These are phyloP conservation scores for Fusarium pilosicola DNA, from an alignment of 2,329 filamentous ascomycete genomes.

Conservation along the genomic window DNA sequence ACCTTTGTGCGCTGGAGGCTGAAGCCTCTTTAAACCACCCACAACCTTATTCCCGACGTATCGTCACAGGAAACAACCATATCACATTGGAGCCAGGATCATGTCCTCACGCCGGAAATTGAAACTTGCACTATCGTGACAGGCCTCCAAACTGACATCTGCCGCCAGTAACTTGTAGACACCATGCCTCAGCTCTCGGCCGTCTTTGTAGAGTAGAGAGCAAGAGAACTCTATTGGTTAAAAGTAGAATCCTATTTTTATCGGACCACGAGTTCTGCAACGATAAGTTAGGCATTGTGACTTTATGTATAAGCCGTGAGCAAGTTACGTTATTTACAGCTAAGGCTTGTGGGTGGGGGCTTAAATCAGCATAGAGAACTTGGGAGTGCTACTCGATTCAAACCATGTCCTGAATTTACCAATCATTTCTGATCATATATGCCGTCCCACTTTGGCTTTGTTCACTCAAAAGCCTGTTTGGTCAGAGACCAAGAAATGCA, in stretches of 20 bases:
- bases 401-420: fast-evolving
- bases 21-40: no score
- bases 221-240: neutral
- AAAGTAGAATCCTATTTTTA: neutral
- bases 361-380: neutral
- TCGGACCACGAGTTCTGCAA: neutral
- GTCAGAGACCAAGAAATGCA: neutral
- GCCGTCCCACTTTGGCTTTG: neutral
- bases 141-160: neutral
- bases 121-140: neutral
- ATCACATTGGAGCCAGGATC: fast-evolving
- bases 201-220: no score
- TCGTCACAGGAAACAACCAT: neutral
- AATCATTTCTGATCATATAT: fast-evolving
- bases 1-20: neutral
- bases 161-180: no score
- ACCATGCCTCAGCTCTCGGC: fast-evolving
- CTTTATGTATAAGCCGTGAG: neutral
- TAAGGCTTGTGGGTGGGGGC: neutral
- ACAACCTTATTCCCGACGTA: no score
- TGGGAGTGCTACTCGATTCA: no score
- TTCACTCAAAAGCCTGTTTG: neutral
- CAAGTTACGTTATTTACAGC: neutral
- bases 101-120: neutral
- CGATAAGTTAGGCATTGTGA: neutral